phyloP scores from a whole-genome alignment of 2,329 filamentous ascomycete species.

The Pleurostoma richardsiae region DNA sequence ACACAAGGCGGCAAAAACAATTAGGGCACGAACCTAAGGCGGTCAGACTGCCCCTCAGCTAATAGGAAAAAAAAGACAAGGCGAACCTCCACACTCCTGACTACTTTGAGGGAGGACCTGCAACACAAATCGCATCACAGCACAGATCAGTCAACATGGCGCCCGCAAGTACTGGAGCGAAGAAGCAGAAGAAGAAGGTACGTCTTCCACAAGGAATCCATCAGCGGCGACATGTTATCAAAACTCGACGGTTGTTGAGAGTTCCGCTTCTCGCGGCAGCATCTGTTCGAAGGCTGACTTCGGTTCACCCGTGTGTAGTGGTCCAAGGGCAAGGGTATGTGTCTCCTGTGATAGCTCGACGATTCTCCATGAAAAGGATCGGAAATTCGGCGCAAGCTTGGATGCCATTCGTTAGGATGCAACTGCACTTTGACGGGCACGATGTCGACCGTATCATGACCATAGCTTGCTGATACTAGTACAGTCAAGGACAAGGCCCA shows the following conservation, averaged over 20 bases:
- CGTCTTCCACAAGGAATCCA: too few species aligned
- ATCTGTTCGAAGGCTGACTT: too few species aligned
- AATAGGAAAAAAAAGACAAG: too few species aligned
- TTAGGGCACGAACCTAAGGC: not conserved
- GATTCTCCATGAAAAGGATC: not conserved
- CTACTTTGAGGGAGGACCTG: too few species aligned
- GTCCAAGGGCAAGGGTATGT: slow-evolving; percentile 64
- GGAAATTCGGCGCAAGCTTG: not conserved
- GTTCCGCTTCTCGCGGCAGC: too few species aligned
- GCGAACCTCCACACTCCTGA: too few species aligned
- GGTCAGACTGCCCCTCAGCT: too few species aligned
- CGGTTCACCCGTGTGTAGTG: slow-evolving; percentile 31
- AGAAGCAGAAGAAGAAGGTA: slow-evolving; percentile 74
- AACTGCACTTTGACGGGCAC: too few species aligned
- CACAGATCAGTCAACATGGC: slow-evolving; percentile 38
- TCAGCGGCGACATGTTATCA: too few species aligned
- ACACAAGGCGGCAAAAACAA: not conserved
- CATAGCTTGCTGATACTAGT: not conserved
- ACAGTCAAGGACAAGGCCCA: slow-evolving; percentile 99
- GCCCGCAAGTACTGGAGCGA: slow-evolving; percentile 56
- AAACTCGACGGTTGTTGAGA: too few species aligned
- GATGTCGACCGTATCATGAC: too few species aligned
- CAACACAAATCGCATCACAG: slow-evolving; percentile 13
- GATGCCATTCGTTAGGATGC: too few species aligned
- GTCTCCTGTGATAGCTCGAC: not conserved